Evolutionary conservation across 768 basidiomycete species (phyloP), one percentile per base, ranked within the genome.

Genomic region (Pleurotus citrinopileatus): DNA sequence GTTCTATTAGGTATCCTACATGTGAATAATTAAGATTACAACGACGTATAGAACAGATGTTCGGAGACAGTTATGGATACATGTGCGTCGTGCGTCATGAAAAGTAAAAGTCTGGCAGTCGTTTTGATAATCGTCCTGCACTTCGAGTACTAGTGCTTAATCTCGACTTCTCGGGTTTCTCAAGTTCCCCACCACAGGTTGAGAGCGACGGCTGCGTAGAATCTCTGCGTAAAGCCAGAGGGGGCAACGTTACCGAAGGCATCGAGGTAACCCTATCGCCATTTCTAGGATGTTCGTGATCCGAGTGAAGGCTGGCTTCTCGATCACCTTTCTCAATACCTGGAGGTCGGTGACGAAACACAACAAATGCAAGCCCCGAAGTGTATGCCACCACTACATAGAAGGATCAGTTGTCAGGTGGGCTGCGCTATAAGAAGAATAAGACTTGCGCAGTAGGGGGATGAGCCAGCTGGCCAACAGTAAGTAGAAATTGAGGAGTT

Each of bases 401-500:
- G 36, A 37, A 13, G 9, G 28, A n/a, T n/a, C n/a, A n/a, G n/a
- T n/a, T n/a, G n/a, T n/a, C n/a, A n/a, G n/a, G n/a, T n/a, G n/a
- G n/a, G n/a, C n/a, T n/a, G n/a, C n/a, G n/a, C n/a, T n/a, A n/a
- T n/a, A n/a, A n/a, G n/a, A n/a, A n/a, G n/a, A n/a, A n/a, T n/a
- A n/a, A n/a, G n/a, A 67, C 82, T 57, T 55, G 86, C 84, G 65
- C 38, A 84, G 61, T 2, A 65, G 64, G 20, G 84, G 84, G 46
- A 74, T 65, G 36, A 82, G 59, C 84, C 84, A 86, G 59, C 74
- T 79, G 37, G 71, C 73, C 1, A 81, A 59, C 46, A 81, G 55
- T 29, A 82, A 75, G 57, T 73, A 83, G 4, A 76, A 60, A 52
- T 75, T 73, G 32, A 83, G 65, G 7, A 80, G 64, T 51, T 68